Base-by-base conservation (phyloP, 1,284 basidiomycete species). In the Cystobasidium pallidum region DNA sequence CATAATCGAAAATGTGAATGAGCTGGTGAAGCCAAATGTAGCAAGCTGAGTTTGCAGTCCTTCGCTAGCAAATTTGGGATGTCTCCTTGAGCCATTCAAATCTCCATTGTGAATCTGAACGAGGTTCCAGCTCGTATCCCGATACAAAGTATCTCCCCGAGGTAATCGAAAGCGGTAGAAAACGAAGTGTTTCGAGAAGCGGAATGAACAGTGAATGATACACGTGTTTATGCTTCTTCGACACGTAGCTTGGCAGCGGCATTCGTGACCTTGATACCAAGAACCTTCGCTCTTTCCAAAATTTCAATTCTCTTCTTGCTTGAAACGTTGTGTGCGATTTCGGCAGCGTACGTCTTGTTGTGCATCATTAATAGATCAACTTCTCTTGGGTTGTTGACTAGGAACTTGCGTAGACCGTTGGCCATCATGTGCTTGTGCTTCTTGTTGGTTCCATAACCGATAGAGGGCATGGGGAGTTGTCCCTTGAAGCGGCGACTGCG, bases 311-410 rank as follows among this genome's bases (percentile, higher is more conserved):
- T 92, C 88, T 99, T 98, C 83, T 93, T 91, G 85, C 91, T 91
- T 84, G 90, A 92, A 79, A 99, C 94, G 81, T 89, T 91, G 87
- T 98, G 94, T 72, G 96, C 96, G 80, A 99, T 92, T 83, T 94
- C 92, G 75, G 94, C 96, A 74, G 94, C 90, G 82, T 91, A 99
- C 80, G 86, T 90, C 86, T 91, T 91, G 88, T 94, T 96, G 88
- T 99, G 94, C 94, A 97, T 94, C 72, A 97, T 85, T 75, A 97
- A 88, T 78, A 97, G 87, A 80, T 97, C 92, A 77, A 97, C 84
- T 82, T 97, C 94, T 81, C 88, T 86, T 73, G 90, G 86, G 84
- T 96, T 97, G 86, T 87, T 89, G 80, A 97, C 91, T 76, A 95
- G 84, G 68, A 74, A 61, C 30, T 94, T 94, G 85, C 93, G 95